These are phyloP conservation scores for Fusarium citri DNA, from an alignment of 2,329 filamentous ascomycete genomes.

Conservation along the genomic window DNA sequence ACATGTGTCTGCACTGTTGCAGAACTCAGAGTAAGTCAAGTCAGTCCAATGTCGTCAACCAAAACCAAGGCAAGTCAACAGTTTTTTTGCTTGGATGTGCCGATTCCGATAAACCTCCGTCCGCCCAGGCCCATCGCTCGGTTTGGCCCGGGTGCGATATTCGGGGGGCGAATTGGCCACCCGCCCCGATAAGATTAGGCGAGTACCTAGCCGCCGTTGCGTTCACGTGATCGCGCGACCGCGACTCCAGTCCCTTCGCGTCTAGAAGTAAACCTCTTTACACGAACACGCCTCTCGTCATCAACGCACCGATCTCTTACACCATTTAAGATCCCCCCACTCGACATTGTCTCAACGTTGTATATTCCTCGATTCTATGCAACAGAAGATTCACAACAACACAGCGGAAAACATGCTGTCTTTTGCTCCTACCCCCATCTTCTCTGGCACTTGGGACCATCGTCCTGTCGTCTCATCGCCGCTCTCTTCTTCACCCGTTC, in stretches of 20 bases:
- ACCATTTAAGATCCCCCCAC: background rate
- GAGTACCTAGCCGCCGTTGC: background rate
- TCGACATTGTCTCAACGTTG: constrained; percentile 1
- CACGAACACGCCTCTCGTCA: constrained; percentile 28
- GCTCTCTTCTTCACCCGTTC: constrained; percentile 67
- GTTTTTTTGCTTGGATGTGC: constrained; percentile 45
- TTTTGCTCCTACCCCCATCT: constrained; percentile 57
- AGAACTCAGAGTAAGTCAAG: background rate
- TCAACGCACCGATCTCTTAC: constrained; percentile 5
- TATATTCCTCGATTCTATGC: constrained; percentile 42
- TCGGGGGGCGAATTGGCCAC: constrained; percentile 29
- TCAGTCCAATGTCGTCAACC: constrained; percentile 39
- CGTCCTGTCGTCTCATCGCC: constrained; percentile 60
- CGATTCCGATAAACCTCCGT: constrained; percentile 46
- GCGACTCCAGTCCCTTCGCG: constrained; percentile 41
- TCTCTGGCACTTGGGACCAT: constrained; percentile 58
- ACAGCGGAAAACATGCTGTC: constrained; percentile 54
- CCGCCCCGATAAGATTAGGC: constrained; percentile 1
- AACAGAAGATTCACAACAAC: constrained; percentile 49
- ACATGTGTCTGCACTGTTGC: constrained; percentile 7
- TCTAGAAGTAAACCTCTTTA: constrained; percentile 35
- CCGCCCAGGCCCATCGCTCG: constrained; percentile 39
- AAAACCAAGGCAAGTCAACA: constrained; percentile 32
- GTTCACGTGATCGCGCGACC: constrained; percentile 51
- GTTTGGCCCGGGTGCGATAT: constrained; percentile 43